Evolutionary conservation across 2,329 filamentous ascomycete species (phyloP), one percentile per base, ranked within the genome.

Genomic region (Venturia carpophila): DNA sequence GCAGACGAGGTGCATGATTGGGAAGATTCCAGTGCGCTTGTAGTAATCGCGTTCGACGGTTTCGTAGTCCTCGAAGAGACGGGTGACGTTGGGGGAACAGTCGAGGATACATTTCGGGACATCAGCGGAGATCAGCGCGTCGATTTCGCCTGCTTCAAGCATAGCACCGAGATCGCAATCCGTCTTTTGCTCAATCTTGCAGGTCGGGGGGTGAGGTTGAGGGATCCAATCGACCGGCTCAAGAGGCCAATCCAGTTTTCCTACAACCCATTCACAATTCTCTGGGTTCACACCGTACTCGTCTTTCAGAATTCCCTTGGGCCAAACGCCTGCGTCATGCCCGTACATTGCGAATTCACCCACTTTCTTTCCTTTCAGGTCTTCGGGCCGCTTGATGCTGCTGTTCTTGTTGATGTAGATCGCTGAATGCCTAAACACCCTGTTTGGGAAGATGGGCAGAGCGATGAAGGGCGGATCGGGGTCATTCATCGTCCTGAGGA

Each of bases 51-150:
- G 72, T 66, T 76, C 73, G 5, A 70, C 71, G 42, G 70, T 65
- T 64, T 74, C 74, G 67, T 74, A 74, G 65, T 76, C 70, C 5
- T 72, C 71, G 64, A 75, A 76, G n/a, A 76, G 68, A n/a, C 71
- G 68, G 21, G 67, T 65, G 39, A 75, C 66, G 62, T 75, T 69
- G 4, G 67, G 34, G 13, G 69, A 69, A 56, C 67, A 71, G 15
- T 71, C 71, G 47, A 52, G 21, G 5, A 76, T 64, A 67, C 71
- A 75, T 24, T 68, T 60, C 0, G 75, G 74, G 5, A 71, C 58
- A 41, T 75, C 70, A 9, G 75, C 74, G 1, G 74, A 73, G 49
- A 77, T 72, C 3, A 72, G 75, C 9, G 75, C 75, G 62, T 73
- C 75, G 60, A 77, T 73, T 27, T 73, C 71, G n/a, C 75, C 75